These are phyloP conservation scores for Talaromyces nanjingensis DNA, from an alignment of 495 filamentous ascomycete species.

Conservation along the genomic window DNA sequence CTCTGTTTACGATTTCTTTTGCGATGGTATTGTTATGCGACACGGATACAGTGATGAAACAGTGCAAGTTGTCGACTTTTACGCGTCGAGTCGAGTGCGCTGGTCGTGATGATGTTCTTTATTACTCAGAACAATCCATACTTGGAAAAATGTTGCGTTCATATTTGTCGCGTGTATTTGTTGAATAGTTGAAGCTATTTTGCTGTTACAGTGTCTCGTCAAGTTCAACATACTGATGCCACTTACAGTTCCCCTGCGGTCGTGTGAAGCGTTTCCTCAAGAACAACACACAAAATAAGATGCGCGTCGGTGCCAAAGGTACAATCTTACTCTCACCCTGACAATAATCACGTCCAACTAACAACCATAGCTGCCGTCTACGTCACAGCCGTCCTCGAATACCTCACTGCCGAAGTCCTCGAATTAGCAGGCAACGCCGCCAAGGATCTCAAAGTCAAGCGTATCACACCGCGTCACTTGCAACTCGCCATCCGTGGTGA, in stretches of 20 bases:
- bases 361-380: slow-evolving; percentile 72
- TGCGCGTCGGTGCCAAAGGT: slow-evolving; percentile 97
- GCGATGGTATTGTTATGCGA: neutral
- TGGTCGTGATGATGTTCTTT: neutral
- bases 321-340: slow-evolving; percentile 11
- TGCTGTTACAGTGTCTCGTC: neutral
- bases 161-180: neutral
- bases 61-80: neutral
- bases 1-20: slow-evolving; percentile 4
- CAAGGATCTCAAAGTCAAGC: slow-evolving; percentile 99
- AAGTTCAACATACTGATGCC: neutral
- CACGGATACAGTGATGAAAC: neutral
- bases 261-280: slow-evolving; percentile 99
- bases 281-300: slow-evolving; percentile 99
- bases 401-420: slow-evolving; percentile 96
- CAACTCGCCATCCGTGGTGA: slow-evolving; percentile 98
- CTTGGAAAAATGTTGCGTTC: neutral
- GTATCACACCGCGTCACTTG: slow-evolving; percentile 95
- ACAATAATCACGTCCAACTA: too few relatives aligned
- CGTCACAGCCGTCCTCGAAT: slow-evolving; percentile 96
- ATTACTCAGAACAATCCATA: neutral
- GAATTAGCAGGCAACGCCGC: slow-evolving; percentile 97
- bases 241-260: slow-evolving; percentile 88
- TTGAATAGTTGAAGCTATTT: neutral
- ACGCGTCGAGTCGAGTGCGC: neutral